Evolutionary conservation across 345 rosid species (phyloP).

Genomic region (Euphorbia peplus): DNA sequence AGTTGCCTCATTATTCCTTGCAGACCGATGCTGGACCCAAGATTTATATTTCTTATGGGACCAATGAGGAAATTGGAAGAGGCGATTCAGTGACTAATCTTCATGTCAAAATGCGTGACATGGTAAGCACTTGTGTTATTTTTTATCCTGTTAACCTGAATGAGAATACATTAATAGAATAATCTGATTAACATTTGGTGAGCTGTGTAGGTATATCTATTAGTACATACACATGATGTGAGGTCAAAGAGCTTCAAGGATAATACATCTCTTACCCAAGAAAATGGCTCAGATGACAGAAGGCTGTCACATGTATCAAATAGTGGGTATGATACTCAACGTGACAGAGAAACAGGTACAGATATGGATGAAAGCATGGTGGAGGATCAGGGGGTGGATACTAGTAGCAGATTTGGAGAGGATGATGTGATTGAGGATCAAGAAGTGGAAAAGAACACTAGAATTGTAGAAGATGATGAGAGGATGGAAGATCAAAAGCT

Average conservation of each 20-base stretch:
- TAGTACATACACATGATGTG: slow-evolving; percentile 52
- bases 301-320: slow-evolving; percentile 30
- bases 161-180: slow-evolving; percentile 10
- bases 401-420: not conserved
- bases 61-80: slow-evolving; percentile 45
- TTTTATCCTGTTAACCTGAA: not conserved
- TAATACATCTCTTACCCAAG: slow-evolving; percentile 24
- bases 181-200: slow-evolving; percentile 16
- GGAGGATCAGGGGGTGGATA: slow-evolving; percentile 19
- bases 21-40: slow-evolving; percentile 95
- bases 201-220: slow-evolving; percentile 49
- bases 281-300: slow-evolving; percentile 29
- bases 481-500: slow-evolving; percentile 20
- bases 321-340: slow-evolving; percentile 27
- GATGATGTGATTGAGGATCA: not conserved
- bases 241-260: slow-evolving; percentile 30
- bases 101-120: slow-evolving; percentile 73
- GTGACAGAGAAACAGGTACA: slow-evolving; percentile 24
- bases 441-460: not conserved
- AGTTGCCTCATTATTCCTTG: slow-evolving; percentile 89
- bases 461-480: slow-evolving; percentile 5
- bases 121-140: slow-evolving; percentile 40
- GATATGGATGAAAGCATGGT: slow-evolving; percentile 26
- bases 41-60: slow-evolving; percentile 76
- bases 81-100: slow-evolving; percentile 69